phyloP scores from a whole-genome alignment of 495 filamentous ascomycete species.

The Aspergillus mulundensis region DNA sequence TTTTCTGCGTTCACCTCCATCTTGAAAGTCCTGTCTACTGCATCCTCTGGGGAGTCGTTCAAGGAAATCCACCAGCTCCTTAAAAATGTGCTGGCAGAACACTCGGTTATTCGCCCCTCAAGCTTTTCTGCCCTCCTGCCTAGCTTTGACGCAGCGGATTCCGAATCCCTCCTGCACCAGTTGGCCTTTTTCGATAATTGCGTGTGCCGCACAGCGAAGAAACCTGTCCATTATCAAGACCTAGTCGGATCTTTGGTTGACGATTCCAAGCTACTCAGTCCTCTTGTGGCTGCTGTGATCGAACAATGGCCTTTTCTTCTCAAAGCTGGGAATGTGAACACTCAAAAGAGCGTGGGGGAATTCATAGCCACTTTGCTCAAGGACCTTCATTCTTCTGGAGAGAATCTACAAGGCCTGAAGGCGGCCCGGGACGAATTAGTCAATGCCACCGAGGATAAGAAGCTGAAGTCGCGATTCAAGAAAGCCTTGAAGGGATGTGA shows the following conservation, averaged over 20 bases:
- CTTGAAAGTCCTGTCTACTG: slow-evolving; percentile 36
- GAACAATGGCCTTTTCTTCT: slow-evolving; percentile 75
- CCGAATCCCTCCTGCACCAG: slow-evolving; percentile 27
- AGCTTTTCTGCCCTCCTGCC: slow-evolving; percentile 37
- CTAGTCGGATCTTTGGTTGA: slow-evolving; percentile 33
- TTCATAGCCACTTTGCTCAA: slow-evolving; percentile 53
- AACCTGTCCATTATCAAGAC: slow-evolving; percentile 72
- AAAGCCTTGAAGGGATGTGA: slow-evolving; percentile 37
- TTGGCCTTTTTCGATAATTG: slow-evolving; percentile 76
- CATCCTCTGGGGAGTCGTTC: slow-evolving; percentile 32
- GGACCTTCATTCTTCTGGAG: slow-evolving; percentile 42
- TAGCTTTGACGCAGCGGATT: slow-evolving; percentile 42
- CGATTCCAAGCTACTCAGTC: slow-evolving; percentile 35
- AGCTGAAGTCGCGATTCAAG: slow-evolving; percentile 36
- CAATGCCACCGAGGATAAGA: slow-evolving; percentile 34
- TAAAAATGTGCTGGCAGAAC: slow-evolving; percentile 31
- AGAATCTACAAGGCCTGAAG: slow-evolving; percentile 37
- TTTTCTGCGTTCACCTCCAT: slow-evolving; percentile 46
- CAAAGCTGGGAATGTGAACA: slow-evolving; percentile 40
- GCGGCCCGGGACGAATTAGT: slow-evolving; percentile 38
- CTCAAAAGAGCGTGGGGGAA: slow-evolving; percentile 39
- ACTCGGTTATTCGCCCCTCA: slow-evolving; percentile 32
- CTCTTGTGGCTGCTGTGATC: slow-evolving; percentile 58
- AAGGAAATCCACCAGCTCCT: slow-evolving; percentile 33
- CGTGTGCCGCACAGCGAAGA: slow-evolving; percentile 61